Conservation (phyloP, 2,329 filamentous ascomycete species). For the Rhytidhysteron rufulum region DNA sequence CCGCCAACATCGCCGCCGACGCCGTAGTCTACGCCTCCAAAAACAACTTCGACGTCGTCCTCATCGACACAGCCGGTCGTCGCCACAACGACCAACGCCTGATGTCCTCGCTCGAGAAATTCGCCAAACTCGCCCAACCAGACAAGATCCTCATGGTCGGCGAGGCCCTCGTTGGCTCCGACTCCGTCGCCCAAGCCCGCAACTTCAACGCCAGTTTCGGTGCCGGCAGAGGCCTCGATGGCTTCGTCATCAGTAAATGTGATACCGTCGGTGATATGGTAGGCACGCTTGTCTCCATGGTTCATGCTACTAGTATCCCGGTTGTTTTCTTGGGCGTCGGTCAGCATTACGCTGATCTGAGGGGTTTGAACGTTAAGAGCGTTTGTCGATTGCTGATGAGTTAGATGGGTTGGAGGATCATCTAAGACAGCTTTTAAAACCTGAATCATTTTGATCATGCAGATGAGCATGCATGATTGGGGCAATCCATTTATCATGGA, state of each 20-base stretch:
- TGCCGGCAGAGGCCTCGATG: constrained; percentile 73
- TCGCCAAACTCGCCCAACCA: constrained; percentile 90
- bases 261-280: constrained; percentile 99
- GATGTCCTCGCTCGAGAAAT: constrained; percentile 96
- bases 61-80: constrained; percentile 94
- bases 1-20: constrained; percentile 90
- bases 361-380: constrained; percentile 62
- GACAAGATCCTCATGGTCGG: constrained; percentile 99
- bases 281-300: constrained; percentile 90
- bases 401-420: constrained; percentile 14
- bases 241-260: constrained; percentile 98
- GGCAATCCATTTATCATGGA: too few species aligned
- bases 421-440: too few species aligned
- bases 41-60: constrained; percentile 81
- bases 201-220: constrained; percentile 97
- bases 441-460: too few species aligned
- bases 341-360: constrained; percentile 64
- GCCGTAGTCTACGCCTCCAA: constrained; percentile 77
- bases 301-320: constrained; percentile 94
- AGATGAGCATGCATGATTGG: too few species aligned
- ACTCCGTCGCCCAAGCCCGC: constrained; percentile 89
- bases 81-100: constrained; percentile 93
- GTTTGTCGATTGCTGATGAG: constrained; percentile 60
- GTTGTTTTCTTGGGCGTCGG: constrained; percentile 83
- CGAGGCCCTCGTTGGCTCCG: constrained; percentile 89